Evolutionary conservation across 495 filamentous ascomycete genomes (phyloP), one percentile per base, ranked within the genome.

Genomic region (Sporormia fimetaria): DNA sequence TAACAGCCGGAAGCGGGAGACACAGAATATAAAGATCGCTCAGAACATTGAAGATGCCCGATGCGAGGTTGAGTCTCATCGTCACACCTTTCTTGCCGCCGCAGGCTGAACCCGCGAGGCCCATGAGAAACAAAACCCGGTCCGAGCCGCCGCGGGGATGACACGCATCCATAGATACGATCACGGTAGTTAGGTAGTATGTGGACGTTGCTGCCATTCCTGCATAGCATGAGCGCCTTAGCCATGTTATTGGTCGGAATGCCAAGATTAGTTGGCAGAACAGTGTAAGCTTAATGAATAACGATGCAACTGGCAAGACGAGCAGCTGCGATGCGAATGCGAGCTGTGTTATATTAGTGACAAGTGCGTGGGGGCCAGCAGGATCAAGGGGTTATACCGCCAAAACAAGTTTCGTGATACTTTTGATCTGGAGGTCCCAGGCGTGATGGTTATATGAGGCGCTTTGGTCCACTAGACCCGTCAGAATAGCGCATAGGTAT

Each of bases 11-110:
- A 6, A 37, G 6, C 8, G 42, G 42, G 4, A 45, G 3, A 12
- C 29, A 6, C 4, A 45, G 32, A 5, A 45, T 3, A 16, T 37
- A 37, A 3, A 45, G 2, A 15, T 45, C 42, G 21, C 6, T 45
- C 9, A 38, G 3, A 21, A 45, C 9, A 25, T 45, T 45, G 34
- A 45, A 28, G 6, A 38, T 27, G 4, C 42, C 42, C 2, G 21
- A 15, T n/a, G 24, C 12, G n/a, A 45, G 28, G 27, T 20, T 45
- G 25, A 20, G 4, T 6, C 18, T 28, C 21, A 37, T 14, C 9
- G 38, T 31, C 10, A 34, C 4, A 16, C 30, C 40, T 3, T 17
- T 15, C 2, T 17, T 20, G 20, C 23, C 15, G 6, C 6, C 30
- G 16, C 40, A 42, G 9, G 3, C 15, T 27, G 33, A 16, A 4